Conservation (phyloP, 2,329 filamentous ascomycete genomes). For the Fusarium sublunatum region DNA sequence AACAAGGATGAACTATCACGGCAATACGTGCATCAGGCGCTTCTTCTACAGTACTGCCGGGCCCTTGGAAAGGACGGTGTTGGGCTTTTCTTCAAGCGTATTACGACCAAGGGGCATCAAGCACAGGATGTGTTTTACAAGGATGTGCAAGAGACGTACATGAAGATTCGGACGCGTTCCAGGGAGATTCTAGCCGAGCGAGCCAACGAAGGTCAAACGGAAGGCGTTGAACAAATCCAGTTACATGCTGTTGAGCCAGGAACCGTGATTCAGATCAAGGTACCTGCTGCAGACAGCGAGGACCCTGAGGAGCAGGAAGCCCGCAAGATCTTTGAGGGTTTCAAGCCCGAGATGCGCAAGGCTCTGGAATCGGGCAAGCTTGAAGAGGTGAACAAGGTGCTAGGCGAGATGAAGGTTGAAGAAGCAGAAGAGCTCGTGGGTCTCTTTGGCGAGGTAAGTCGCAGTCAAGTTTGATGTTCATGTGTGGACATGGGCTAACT, state of each 20-base stretch:
- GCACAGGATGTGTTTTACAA: constrained; percentile 91
- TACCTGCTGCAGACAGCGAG: constrained; percentile 76
- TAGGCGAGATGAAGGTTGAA: constrained; percentile 88
- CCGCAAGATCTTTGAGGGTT: constrained; percentile 83
- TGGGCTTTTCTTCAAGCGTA: constrained; percentile 93
- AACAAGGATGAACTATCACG: constrained; percentile 79
- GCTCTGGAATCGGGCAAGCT: constrained; percentile 90
- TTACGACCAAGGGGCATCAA: constrained; percentile 89
- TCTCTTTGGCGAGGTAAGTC: constrained; percentile 75
- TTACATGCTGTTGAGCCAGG: constrained; percentile 94
- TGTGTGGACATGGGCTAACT: constrained; percentile 34
- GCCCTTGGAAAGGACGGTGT: constrained; percentile 90
- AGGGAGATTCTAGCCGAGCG: constrained; percentile 73
- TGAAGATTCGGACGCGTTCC: constrained; percentile 80
- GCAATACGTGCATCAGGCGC: constrained; percentile 91
- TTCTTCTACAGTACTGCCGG: constrained; percentile 94
- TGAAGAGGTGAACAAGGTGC: constrained; percentile 68
- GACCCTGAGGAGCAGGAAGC: constrained; percentile 72
- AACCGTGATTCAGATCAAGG: constrained; percentile 88
- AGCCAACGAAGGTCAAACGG: constrained; percentile 63
- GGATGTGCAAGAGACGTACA: constrained; percentile 90
- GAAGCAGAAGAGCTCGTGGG: constrained; percentile 88
- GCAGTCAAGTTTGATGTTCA: background rate
- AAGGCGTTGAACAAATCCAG: constrained; percentile 95
- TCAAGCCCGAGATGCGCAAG: constrained; percentile 81